Evolutionary conservation across 139 green algal species (phyloP).

Genomic region (Trebouxia sp.): DNA sequence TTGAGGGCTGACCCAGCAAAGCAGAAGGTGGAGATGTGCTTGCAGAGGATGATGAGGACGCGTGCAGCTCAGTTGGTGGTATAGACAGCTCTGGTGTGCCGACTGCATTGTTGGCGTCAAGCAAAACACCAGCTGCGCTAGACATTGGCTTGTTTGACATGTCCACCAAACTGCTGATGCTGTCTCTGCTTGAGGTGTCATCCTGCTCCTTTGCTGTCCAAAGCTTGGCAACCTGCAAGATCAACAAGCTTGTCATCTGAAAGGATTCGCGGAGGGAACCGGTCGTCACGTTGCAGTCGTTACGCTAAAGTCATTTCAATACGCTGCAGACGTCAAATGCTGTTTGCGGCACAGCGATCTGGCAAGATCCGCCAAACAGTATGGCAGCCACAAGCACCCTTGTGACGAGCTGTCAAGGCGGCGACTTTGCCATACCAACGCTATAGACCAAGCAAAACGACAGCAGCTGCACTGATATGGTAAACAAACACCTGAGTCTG

Average conservation of each 20-base stretch:
- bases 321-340: too few species aligned
- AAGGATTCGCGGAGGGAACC: too few species aligned
- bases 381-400: too few species aligned
- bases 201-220: constrained; percentile 16
- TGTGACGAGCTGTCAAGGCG: too few species aligned
- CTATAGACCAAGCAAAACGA: too few species aligned
- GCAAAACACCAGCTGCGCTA: not conserved
- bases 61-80: not conserved
- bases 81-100: not conserved
- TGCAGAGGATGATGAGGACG: not conserved
- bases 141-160: not conserved
- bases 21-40: not conserved
- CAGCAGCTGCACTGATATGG: too few species aligned
- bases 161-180: not conserved
- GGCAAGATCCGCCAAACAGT: too few species aligned
- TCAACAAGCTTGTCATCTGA: not conserved
- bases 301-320: too few species aligned
- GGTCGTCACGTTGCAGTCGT: too few species aligned
- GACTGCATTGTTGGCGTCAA: not conserved
- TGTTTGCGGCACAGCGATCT: too few species aligned
- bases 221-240: not conserved
- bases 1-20: not conserved
- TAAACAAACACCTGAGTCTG: constrained; percentile 15
- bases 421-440: too few species aligned
- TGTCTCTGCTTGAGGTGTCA: not conserved